A percentile compares a stretch with the other conserved stretches of the same genome.
Conservation (phyloP, 305 asterid genomes). For the Solanum hybrid region DNA sequence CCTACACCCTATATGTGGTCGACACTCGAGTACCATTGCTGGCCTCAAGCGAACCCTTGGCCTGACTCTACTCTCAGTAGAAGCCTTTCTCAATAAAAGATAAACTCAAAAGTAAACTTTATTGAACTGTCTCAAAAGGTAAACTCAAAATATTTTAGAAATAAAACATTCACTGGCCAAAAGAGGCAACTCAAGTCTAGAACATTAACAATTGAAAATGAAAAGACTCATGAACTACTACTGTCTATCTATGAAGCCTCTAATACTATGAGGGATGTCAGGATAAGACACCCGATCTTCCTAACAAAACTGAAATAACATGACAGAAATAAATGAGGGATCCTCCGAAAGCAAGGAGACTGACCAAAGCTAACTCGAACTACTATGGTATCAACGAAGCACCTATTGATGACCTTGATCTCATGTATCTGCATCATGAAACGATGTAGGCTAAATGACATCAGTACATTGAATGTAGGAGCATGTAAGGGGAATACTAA, state of each 20-base stretch:
- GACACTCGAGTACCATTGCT: background rate
- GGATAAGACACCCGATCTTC: background rate
- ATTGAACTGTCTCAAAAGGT: background rate
- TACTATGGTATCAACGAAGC: background rate
- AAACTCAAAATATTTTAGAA: background rate
- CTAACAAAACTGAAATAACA: background rate
- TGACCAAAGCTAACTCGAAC: background rate
- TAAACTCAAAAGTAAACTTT: too few relatives aligned
- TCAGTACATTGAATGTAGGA: too few relatives aligned
- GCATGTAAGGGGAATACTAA: background rate
- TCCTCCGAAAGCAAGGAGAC: background rate
- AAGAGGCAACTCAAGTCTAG: background rate
- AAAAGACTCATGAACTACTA: background rate
- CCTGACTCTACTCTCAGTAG: background rate
- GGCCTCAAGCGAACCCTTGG: background rate
- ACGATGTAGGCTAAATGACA: background rate
- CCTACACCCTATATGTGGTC: background rate
- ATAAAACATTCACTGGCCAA: background rate
- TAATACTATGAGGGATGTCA: background rate
- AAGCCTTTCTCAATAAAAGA: background rate
- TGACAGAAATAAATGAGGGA: background rate
- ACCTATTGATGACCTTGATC: background rate
- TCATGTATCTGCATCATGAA: background rate
- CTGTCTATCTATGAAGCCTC: background rate
- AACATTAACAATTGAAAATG: background rate